Percentiles rank a stretch among this genome's conserved stretches.
phyloP scores from a whole-genome alignment of 1,284 basidiomycete genomes.

The Leccinum angustisporum region DNA sequence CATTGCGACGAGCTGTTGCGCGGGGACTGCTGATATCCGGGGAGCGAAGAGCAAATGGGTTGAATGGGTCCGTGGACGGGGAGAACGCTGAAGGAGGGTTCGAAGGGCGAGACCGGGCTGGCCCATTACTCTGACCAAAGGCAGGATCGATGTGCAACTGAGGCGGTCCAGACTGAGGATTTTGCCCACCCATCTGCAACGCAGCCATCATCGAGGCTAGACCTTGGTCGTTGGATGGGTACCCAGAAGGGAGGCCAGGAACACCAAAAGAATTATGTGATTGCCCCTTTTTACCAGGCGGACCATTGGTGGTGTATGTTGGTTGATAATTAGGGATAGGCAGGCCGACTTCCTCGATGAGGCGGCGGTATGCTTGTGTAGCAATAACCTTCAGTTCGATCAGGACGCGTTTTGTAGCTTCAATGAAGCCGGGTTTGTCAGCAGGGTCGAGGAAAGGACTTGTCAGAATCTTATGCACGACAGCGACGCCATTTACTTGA shows the following conservation, averaged over 20 bases:
- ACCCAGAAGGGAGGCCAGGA: slow-evolving; percentile 73
- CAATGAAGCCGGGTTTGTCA: slow-evolving; percentile 71
- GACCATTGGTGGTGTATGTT: slow-evolving; percentile 65
- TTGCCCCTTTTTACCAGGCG: slow-evolving; percentile 67
- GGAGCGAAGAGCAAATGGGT: slow-evolving; percentile 67
- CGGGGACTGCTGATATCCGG: slow-evolving; percentile 58
- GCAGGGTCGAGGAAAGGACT: slow-evolving; percentile 77
- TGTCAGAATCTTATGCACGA: slow-evolving; percentile 90
- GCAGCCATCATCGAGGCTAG: slow-evolving; percentile 87
- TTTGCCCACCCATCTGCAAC: slow-evolving; percentile 82
- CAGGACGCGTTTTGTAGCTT: slow-evolving; percentile 85
- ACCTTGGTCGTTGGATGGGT: slow-evolving; percentile 77
- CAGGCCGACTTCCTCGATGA: slow-evolving; percentile 92
- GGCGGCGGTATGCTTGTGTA: slow-evolving; percentile 88
- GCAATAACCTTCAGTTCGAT: slow-evolving; percentile 87
- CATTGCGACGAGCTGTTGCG: slow-evolving; percentile 51
- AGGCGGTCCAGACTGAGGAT: slow-evolving; percentile 74
- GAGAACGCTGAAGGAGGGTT: slow-evolving; percentile 58
- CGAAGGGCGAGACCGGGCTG: slow-evolving; percentile 46
- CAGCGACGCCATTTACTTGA: slow-evolving; percentile 93
- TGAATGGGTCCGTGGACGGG: slow-evolving; percentile 69
- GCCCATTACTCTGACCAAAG: slow-evolving; percentile 42
- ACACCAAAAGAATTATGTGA: slow-evolving; percentile 59
- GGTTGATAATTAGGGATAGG: slow-evolving; percentile 85
- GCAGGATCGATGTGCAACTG: slow-evolving; percentile 68